Percentiles rank a stretch among this genome's conserved stretches.
phyloP scores from a whole-genome alignment of 441 rosid genomes.

The Manihot esculenta region DNA sequence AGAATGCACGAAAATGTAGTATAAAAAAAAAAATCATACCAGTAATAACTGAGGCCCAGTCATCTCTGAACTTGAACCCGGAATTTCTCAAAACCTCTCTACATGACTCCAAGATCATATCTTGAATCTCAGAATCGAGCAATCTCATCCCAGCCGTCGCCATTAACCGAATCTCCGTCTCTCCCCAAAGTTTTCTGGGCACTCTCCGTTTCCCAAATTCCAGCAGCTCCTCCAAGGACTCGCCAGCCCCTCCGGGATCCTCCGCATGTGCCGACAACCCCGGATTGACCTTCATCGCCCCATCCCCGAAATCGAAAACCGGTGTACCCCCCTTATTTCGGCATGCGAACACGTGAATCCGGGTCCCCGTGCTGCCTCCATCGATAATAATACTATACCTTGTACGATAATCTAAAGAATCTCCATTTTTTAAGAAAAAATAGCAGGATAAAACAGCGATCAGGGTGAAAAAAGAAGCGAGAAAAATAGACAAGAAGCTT shows the following conservation, averaged over 20 bases:
- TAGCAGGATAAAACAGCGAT: constrained; percentile 26
- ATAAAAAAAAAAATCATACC: constrained; percentile 40
- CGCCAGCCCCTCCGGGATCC: constrained; percentile 52
- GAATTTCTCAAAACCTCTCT: constrained; percentile 55
- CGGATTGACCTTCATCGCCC: constrained; percentile 60
- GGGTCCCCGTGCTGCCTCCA: constrained; percentile 91
- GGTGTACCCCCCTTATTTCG: constrained; percentile 31
- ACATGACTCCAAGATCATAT: constrained; percentile 50
- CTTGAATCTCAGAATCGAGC: constrained; percentile 48
- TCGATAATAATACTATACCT: constrained; percentile 61
- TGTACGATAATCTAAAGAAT: constrained; percentile 6
- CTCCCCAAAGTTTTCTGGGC: constrained; percentile 48
- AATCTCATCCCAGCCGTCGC: constrained; percentile 92
- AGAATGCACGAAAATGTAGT: too few species aligned
- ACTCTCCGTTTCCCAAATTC: constrained; percentile 59
- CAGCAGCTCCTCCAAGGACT: constrained; percentile 56
- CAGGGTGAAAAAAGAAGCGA: constrained; percentile 24
- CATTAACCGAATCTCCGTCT: constrained; percentile 79
- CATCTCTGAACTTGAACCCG: constrained; percentile 61
- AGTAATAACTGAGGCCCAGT: constrained; percentile 77
- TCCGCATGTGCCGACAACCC: constrained; percentile 69
- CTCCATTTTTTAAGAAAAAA: constrained; percentile 22
- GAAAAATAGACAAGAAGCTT: constrained; percentile 19
- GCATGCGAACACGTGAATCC: constrained; percentile 66
- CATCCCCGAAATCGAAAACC: constrained; percentile 50